Conservation (phyloP, 2,329 filamentous ascomycete genomes). For the Aspergillus novoparasiticus region DNA sequence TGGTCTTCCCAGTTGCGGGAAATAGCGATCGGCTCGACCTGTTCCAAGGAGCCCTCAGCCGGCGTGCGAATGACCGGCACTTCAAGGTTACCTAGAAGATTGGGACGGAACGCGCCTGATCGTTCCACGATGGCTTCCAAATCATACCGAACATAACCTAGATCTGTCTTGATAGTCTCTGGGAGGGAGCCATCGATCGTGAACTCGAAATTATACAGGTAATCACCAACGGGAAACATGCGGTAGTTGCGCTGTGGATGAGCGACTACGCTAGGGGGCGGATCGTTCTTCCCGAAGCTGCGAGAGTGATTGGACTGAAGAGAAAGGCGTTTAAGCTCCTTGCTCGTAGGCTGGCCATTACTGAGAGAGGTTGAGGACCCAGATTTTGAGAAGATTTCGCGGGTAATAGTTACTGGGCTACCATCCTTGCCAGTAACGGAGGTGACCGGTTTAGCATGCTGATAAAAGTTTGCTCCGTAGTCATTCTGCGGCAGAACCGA, state of each 20-base stretch:
- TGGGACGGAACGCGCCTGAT: constrained; percentile 85
- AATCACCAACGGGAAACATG: constrained; percentile 76
- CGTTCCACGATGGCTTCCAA: constrained; percentile 83
- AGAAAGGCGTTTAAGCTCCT: constrained; percentile 68
- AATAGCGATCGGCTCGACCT: constrained; percentile 91
- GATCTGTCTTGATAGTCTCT: constrained; percentile 84
- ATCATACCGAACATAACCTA: constrained; percentile 85
- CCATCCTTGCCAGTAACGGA: constrained; percentile 33
- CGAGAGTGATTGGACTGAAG: constrained; percentile 79
- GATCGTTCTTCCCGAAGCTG: constrained; percentile 81
- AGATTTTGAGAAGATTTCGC: constrained; percentile 44
- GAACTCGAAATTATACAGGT: constrained; percentile 78
- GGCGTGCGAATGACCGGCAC: constrained; percentile 82
- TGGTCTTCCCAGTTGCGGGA: constrained; percentile 94
- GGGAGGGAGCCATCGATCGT: constrained; percentile 75
- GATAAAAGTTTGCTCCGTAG: constrained; percentile 65
- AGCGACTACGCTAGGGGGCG: constrained; percentile 55
- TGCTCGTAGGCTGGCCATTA: constrained; percentile 43
- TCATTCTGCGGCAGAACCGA: constrained; percentile 55
- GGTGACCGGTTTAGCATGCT: constrained; percentile 49
- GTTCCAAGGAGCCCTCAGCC: constrained; percentile 83
- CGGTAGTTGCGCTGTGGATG: constrained; percentile 80
- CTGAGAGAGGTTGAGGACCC: constrained; percentile 47
- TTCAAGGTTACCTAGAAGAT: constrained; percentile 79
- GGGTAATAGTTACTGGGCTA: constrained; percentile 33